A percentile compares a stretch with the other conserved stretches of the same genome.
Conservation (phyloP, 306 rosid species). For the Casuarina cunninghamiana region DNA sequence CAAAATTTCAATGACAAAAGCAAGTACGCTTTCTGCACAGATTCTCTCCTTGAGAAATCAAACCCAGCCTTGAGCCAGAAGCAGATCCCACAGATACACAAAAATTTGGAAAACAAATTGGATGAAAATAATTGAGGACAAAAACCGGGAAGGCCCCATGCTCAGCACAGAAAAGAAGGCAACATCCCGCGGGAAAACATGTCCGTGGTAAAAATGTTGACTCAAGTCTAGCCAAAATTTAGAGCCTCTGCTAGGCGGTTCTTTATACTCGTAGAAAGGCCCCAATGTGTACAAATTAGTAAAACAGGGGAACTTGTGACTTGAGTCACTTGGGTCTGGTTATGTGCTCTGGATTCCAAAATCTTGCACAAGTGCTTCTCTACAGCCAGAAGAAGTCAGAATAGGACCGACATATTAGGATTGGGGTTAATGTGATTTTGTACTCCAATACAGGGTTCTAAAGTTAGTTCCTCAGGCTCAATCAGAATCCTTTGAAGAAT, state of each 20-base stretch:
- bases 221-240: slow-evolving; percentile 63
- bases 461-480: slow-evolving; percentile 49
- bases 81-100: slow-evolving; percentile 15
- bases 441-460: slow-evolving; percentile 31
- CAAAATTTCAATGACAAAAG: neutral
- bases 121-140: slow-evolving; percentile 25
- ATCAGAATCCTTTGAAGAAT: slow-evolving; percentile 39
- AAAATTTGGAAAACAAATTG: slow-evolving; percentile 1
- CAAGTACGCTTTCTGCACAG: neutral
- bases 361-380: slow-evolving; percentile 51
- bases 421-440: slow-evolving; percentile 36
- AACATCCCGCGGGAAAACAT: slow-evolving; percentile 32
- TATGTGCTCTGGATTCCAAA: slow-evolving; percentile 44
- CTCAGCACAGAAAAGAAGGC: slow-evolving; percentile 22
- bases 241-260: slow-evolving; percentile 44
- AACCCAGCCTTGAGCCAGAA: slow-evolving; percentile 23
- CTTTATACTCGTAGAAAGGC: slow-evolving; percentile 36
- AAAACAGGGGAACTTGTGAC: slow-evolving; percentile 19
- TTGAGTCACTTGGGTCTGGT: slow-evolving; percentile 44
- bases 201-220: slow-evolving; percentile 41
- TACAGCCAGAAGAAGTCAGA: slow-evolving; percentile 41
- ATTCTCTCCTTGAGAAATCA: slow-evolving; percentile 13
- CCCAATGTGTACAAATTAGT: slow-evolving; percentile 38
- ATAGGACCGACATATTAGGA: slow-evolving; percentile 47
- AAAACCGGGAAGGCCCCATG: slow-evolving; percentile 38